phyloP scores from a whole-genome alignment of 2,329 filamentous ascomycete species.

The Sporothrix euskadiensis region DNA sequence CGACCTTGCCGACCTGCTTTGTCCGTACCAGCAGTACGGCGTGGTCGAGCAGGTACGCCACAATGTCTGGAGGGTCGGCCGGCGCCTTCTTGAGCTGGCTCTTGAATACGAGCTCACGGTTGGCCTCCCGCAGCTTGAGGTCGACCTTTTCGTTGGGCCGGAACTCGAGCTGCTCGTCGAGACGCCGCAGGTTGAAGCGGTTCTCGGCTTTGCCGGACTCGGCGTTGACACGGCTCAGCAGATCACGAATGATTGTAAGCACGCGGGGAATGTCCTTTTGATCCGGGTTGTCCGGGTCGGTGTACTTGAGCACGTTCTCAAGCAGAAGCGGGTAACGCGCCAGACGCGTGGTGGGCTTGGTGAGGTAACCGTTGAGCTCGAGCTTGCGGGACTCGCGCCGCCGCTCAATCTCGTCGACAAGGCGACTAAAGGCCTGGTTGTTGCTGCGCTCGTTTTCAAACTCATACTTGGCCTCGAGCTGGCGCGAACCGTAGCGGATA shows the following conservation, averaged over 20 bases:
- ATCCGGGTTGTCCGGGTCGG: constrained; percentile 83
- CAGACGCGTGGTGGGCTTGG: constrained; percentile 92
- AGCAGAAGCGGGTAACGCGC: constrained; percentile 90
- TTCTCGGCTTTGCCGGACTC: constrained; percentile 98
- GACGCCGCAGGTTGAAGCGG: constrained; percentile 87
- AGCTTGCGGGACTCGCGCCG: constrained; percentile 95
- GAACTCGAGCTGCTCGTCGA: constrained; percentile 92
- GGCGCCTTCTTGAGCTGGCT: constrained; percentile 89
- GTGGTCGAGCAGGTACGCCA: constrained; percentile 94
- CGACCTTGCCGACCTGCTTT: constrained; percentile 88
- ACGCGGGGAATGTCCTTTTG: constrained; percentile 91
- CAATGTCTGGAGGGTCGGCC: constrained; percentile 85
- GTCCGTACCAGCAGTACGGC: constrained; percentile 87
- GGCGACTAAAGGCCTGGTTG: constrained; percentile 82
- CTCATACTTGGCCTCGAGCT: constrained; percentile 94
- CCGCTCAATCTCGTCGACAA: constrained; percentile 94
- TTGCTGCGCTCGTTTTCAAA: constrained; percentile 93
- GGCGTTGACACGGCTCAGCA: constrained; percentile 83
- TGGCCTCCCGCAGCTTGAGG: constrained; percentile 89
- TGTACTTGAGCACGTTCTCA: constrained; percentile 89
- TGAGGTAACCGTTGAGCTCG: constrained; percentile 95
- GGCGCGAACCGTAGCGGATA: constrained; percentile 92
- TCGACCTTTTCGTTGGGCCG: constrained; percentile 87
- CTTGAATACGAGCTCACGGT: constrained; percentile 91
- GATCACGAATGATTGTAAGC: constrained; percentile 79